These are phyloP conservation scores for Arthrobotrys iridis DNA, from an alignment of 2,329 filamentous ascomycete species.

Conservation along the genomic window DNA sequence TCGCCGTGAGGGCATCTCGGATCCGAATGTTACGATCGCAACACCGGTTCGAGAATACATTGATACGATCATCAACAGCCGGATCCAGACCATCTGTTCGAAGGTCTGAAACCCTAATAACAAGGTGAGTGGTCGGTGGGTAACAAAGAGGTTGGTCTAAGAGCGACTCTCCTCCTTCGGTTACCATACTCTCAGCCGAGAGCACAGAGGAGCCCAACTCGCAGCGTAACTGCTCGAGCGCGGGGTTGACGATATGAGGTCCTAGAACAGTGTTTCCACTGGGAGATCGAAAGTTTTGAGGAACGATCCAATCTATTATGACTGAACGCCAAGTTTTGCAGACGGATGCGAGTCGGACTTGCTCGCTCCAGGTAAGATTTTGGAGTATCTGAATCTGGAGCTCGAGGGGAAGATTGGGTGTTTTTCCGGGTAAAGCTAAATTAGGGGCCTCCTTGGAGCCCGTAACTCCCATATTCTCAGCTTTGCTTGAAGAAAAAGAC, in stretches of 20 bases:
- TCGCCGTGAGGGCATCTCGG: conserved; percentile 24
- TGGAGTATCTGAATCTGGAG: conserved; percentile 45
- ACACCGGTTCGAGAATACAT: conserved; percentile 37
- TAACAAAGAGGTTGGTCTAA: conserved; percentile 41
- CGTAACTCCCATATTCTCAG: conserved; percentile 25
- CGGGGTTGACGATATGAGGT: conserved; percentile 38
- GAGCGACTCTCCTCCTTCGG: conserved; percentile 10
- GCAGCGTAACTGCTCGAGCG: conserved; percentile 30
- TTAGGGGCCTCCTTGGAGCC: background rate
- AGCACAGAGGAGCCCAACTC: conserved; percentile 23
- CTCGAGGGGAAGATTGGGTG: conserved; percentile 37
- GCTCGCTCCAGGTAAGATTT: conserved; percentile 42
- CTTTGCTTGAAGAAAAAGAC: background rate
- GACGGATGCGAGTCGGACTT: conserved; percentile 41
- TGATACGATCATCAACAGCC: conserved; percentile 32
- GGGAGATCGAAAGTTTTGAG: conserved; percentile 35
- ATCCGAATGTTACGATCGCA: conserved; percentile 41
- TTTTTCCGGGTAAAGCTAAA: background rate
- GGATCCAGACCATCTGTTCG: conserved; percentile 42
- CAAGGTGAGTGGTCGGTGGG: conserved; percentile 23
- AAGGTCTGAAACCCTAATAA: conserved; percentile 32
- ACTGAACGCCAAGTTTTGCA: conserved; percentile 44
- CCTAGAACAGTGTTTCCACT: conserved; percentile 41
- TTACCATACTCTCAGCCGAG: conserved; percentile 21
- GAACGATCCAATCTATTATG: conserved; percentile 39